These are phyloP conservation scores for Mycosphaerella sp. DNA, from an alignment of 2,329 filamentous ascomycete species.

Conservation along the genomic window DNA sequence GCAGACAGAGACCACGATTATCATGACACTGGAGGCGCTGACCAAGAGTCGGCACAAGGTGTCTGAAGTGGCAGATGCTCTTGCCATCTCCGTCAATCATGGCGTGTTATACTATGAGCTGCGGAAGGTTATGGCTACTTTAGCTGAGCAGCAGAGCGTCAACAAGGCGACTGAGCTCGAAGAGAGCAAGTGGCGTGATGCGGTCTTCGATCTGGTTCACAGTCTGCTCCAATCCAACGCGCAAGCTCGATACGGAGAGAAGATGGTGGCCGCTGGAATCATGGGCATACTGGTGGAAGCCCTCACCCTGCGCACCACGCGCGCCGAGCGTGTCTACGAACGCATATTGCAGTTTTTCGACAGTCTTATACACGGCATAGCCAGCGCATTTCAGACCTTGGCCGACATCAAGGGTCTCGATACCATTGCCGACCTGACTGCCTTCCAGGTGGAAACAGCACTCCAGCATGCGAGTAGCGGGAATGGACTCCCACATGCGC, in stretches of 20 bases:
- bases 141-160: conserved; percentile 57
- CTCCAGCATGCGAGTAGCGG: conserved; percentile 60
- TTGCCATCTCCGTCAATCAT: conserved; percentile 94
- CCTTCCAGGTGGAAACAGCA: conserved; percentile 68
- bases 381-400: conserved; percentile 76
- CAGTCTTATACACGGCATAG: conserved; percentile 71
- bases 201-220: conserved; percentile 79
- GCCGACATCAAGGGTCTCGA: conserved; percentile 80
- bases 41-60: conserved; percentile 70
- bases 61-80: conserved; percentile 76
- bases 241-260: conserved; percentile 60
- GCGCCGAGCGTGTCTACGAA: conserved; percentile 77
- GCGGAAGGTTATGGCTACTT: conserved; percentile 79
- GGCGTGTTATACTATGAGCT: conserved; percentile 90
- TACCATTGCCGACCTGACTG: conserved; percentile 79
- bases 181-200: conserved; percentile 82
- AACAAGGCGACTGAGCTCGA: conserved; percentile 53
- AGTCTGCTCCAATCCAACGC: conserved; percentile 58
- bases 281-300: conserved; percentile 88
- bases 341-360: conserved; percentile 84
- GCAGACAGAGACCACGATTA: conserved; percentile 72
- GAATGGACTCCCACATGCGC: conserved; percentile 64
- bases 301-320: conserved; percentile 70
- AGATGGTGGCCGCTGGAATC: conserved; percentile 81
- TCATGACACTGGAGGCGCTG: conserved; percentile 79